Conservation (phyloP, 2,329 filamentous ascomycete genomes). For the Zymoseptoria crescenta region DNA sequence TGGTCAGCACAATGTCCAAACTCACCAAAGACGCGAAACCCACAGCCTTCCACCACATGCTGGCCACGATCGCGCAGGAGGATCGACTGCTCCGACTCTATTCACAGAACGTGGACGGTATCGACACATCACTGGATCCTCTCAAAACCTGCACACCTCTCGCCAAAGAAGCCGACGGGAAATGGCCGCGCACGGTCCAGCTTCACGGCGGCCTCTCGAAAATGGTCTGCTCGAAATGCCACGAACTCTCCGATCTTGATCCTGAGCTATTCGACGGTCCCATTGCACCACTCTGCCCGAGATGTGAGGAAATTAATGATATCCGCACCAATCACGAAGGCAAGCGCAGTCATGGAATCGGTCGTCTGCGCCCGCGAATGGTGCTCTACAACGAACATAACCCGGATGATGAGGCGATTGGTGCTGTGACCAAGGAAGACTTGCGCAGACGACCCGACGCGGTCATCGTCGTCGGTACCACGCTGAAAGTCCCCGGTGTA, state of each 20-base stretch:
- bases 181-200: slow-evolving; percentile 90
- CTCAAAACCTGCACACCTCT: slow-evolving; percentile 75
- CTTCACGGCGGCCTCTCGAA: slow-evolving; percentile 88
- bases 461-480: slow-evolving; percentile 90
- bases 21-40: slow-evolving; percentile 70
- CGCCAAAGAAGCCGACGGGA: slow-evolving; percentile 59
- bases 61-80: slow-evolving; percentile 82
- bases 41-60: slow-evolving; percentile 85
- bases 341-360: slow-evolving; percentile 88
- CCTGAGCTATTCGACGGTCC: slow-evolving; percentile 74
- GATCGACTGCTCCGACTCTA: slow-evolving; percentile 84
- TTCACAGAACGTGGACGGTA: slow-evolving; percentile 92
- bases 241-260: slow-evolving; percentile 66
- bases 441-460: slow-evolving; percentile 80
- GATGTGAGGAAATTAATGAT: slow-evolving; percentile 66
- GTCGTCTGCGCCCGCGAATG: slow-evolving; percentile 81
- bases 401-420: slow-evolving; percentile 92
- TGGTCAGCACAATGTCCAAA: slow-evolving; percentile 82
- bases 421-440: slow-evolving; percentile 79
- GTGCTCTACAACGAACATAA: slow-evolving; percentile 97
- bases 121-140: slow-evolving; percentile 77
- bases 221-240: slow-evolving; percentile 95
- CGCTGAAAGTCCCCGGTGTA: slow-evolving; percentile 88
- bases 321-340: slow-evolving; percentile 68
- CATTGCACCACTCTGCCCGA: slow-evolving; percentile 68